Evolutionary conservation across 192 early-diverging fungal species (phyloP).

Genomic region (Spizellomyces punctatus): DNA sequence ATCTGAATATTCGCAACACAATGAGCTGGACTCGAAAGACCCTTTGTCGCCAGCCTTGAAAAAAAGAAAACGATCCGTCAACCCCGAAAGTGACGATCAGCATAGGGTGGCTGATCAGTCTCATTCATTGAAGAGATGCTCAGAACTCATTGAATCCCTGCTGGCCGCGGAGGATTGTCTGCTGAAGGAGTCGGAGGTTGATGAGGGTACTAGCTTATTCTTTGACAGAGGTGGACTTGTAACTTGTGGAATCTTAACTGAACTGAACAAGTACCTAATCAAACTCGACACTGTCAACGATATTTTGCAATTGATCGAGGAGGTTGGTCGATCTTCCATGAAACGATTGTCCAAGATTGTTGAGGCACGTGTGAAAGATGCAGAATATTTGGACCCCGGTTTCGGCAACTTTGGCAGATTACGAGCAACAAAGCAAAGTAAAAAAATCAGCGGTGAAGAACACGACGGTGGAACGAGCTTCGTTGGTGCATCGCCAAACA

Average conservation of each 20-base stretch:
- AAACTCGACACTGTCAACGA: background rate
- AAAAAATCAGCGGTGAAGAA: conserved; percentile 4
- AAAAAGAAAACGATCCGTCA: too few relatives aligned
- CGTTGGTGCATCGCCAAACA: background rate
- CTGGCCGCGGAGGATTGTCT: too few relatives aligned
- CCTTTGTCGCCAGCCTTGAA: too few relatives aligned
- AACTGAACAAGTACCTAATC: conserved; percentile 10
- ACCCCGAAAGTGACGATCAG: too few relatives aligned
- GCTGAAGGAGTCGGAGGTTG: too few relatives aligned
- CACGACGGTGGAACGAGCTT: background rate
- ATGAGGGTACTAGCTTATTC: background rate
- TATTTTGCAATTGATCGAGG: background rate
- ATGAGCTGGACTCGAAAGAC: too few relatives aligned
- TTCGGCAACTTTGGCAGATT: background rate
- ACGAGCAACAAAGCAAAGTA: conserved; percentile 7
- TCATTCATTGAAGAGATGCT: too few relatives aligned
- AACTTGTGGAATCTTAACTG: background rate
- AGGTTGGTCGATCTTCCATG: background rate
- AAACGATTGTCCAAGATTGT: conserved; percentile 20
- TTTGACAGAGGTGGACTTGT: conserved; percentile 7
- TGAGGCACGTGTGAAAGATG: conserved; percentile 24
- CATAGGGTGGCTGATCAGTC: too few relatives aligned
- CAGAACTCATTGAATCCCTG: too few relatives aligned
- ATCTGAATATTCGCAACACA: too few relatives aligned
- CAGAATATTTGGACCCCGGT: conserved; percentile 4